Evolutionary conservation across 192 early-diverging fungal species (phyloP).

Genomic region (Umbelopsis ramanniana): DNA sequence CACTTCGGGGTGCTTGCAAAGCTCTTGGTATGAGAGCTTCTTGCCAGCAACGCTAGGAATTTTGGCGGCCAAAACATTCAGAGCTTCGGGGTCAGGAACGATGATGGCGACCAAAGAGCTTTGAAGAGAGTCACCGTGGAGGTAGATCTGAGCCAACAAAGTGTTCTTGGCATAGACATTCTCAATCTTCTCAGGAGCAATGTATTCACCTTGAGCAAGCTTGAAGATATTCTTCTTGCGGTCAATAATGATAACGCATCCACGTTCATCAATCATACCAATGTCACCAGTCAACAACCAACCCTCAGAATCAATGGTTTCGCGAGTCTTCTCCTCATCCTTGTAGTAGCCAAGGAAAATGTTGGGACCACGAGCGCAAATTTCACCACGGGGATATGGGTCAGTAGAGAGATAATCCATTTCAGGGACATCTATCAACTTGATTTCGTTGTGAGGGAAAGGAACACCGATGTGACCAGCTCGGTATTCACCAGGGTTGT

Average conservation of each 20-base stretch:
- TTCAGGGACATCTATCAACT: constrained; percentile 88
- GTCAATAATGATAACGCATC: constrained; percentile 79
- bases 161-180: constrained; percentile 62
- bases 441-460: constrained; percentile 74
- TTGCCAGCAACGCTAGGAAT: constrained; percentile 41
- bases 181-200: constrained; percentile 88
- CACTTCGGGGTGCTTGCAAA: constrained; percentile 61
- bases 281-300: constrained; percentile 91
- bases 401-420: constrained; percentile 84
- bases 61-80: constrained; percentile 53
- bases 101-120: constrained; percentile 76
- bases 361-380: constrained; percentile 79
- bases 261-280: constrained; percentile 68
- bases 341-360: constrained; percentile 82
- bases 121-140: constrained; percentile 83
- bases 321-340: constrained; percentile 73
- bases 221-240: constrained; percentile 85
- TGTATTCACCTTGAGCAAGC: constrained; percentile 62
- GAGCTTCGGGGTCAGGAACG: constrained; percentile 67
- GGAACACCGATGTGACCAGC: constrained; percentile 82
- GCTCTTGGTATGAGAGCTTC: constrained; percentile 48
- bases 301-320: constrained; percentile 80
- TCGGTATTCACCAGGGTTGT: constrained; percentile 60
- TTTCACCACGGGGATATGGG: constrained; percentile 87
- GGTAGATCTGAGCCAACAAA: constrained; percentile 71